Base-by-base conservation (phyloP, 805 yeast species). In the Metschnikowia drakensbergensis region DNA sequence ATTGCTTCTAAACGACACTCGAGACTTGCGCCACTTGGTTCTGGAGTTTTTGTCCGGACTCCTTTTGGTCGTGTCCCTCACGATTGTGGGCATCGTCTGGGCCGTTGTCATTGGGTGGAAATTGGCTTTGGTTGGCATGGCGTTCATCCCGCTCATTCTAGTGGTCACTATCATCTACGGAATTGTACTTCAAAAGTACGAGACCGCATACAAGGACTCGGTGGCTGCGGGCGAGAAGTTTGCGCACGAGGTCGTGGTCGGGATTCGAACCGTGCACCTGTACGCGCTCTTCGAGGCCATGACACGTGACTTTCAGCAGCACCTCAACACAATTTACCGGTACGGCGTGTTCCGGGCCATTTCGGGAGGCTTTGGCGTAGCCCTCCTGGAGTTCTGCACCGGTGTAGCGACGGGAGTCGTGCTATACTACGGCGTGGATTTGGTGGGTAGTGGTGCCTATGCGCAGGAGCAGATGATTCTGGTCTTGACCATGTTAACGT, bases 71-170 rank as follows among this genome's bases (percentile, higher is more conserved):
- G 43, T 78, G 2, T 68, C 81, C 0, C 73, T 89, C 42, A 68
- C 85, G 0, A 34, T 71, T 0, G 65, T 82, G 27, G 95, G 97
- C 3, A 52, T 83, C 4, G 68, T 81, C 5, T 94, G 97, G 97
- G 82, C 97, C 0, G 52, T 89, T 1, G 75, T 74, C 0, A 62
- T 75, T 8, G 96, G 97, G 0, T 94, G 98, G 98, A 86, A 84
- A 58, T 68, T 94, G 37, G 80, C 97, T 1, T 67, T 92, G 7
- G 94, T 88, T 1, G 95, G 96, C 1, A 58, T 91, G 8, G 76
- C 96, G 0, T 72, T 90, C 63, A 75, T 86, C 10, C 95, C 96
- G 0, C 53, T 82, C 9, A 81, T 87, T 44, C 57, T 79, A 0
- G 26, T 79, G 0, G 58, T 81, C 1, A 77, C 91, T 2, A 65